These are phyloP conservation scores for Lentinula detonsa DNA, from an alignment of 768 basidiomycete genomes.

Conservation along the genomic window DNA sequence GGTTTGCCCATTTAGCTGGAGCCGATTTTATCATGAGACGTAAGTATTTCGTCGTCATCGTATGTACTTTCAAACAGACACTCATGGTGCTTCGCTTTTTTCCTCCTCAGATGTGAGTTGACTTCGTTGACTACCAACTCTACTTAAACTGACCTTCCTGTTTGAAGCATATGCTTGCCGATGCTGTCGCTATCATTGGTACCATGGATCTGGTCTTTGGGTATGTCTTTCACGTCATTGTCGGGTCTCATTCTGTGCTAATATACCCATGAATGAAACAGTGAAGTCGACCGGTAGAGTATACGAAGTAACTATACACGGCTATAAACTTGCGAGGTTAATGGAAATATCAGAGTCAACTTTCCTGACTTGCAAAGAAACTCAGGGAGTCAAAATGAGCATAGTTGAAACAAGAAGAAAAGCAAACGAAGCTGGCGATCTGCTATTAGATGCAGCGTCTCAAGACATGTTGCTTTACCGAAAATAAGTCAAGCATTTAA, in stretches of 20 bases:
- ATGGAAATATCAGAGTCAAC: too few relatives aligned
- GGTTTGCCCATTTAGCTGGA: constrained; percentile 93
- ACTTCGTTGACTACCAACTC: neutral
- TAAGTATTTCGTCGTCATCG: constrained; percentile 29
- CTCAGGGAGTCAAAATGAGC: too few relatives aligned
- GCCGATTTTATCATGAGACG: constrained; percentile 98
- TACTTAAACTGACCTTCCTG: constrained; percentile 10
- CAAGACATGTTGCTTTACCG: too few relatives aligned
- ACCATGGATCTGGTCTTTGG: constrained; percentile 98
- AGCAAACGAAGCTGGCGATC: too few relatives aligned
- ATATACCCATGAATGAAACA: neutral
- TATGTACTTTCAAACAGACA: constrained; percentile 2
- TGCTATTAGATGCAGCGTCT: too few relatives aligned
- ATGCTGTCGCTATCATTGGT: constrained; percentile 95
- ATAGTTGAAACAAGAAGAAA: too few relatives aligned
- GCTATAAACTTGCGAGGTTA: too few relatives aligned
- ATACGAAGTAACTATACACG: too few relatives aligned
- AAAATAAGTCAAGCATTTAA: too few relatives aligned
- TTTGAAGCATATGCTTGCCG: constrained; percentile 79
- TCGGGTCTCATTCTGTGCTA: neutral
- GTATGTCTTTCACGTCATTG: constrained; percentile 23
- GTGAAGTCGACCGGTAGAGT: neutral
- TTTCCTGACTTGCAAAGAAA: too few relatives aligned
- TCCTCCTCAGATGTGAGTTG: constrained; percentile 32
- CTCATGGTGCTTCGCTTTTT: constrained; percentile 7